Base-by-base conservation (phyloP, 2,329 filamentous ascomycete genomes). In the Tolypocladium endophyticum region DNA sequence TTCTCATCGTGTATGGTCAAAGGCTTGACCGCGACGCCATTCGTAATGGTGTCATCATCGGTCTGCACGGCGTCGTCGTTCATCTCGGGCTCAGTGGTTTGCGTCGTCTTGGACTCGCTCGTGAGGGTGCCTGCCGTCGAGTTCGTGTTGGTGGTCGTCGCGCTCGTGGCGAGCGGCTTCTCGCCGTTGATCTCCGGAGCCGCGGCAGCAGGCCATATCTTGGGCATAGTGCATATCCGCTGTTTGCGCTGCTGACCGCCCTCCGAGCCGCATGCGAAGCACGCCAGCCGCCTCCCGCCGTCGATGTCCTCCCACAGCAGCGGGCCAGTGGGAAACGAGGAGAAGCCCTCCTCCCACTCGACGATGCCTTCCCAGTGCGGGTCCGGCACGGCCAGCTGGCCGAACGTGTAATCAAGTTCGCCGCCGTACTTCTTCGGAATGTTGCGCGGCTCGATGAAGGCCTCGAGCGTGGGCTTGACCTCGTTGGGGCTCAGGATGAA, bases 381-480 rank as follows among this genome's bases (percentile, higher is more conserved):
- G 65, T 96, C 92, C n/a, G 92, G 75, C 57, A 84, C 81, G 8
- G 89, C 87, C 73, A 87, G 78, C 62, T 90, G 84, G 59, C 90
- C 91, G 76, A 89, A 97, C 56, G 82, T 75, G 76, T 89, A 97
- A 30, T 96, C 88, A 11, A 97, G 82, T 64, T 90, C 82, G 53
- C 93, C 93, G 61, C 93, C 93, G 71, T 96, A 97, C 71, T 88
- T 85, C 72, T 90, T 92, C 23, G 93, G 93, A 63, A 97, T 92
- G 73, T 93, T 90, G 58, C 83, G 80, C 0, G 84, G 80, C 58
- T 96, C 88, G 71, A 97, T 91, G 75, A 93, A 97, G 59, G 84
- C 79, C 64, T 87, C 83, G 33, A 97, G 83, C 1, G 90, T 93
- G 20, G 87, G 78, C 65, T 87, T 83, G 58, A 95, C 87, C 73